These are phyloP conservation scores for Schizosaccharomyces pombe DNA, from an alignment of 805 yeast genomes.

Conservation along the genomic window DNA sequence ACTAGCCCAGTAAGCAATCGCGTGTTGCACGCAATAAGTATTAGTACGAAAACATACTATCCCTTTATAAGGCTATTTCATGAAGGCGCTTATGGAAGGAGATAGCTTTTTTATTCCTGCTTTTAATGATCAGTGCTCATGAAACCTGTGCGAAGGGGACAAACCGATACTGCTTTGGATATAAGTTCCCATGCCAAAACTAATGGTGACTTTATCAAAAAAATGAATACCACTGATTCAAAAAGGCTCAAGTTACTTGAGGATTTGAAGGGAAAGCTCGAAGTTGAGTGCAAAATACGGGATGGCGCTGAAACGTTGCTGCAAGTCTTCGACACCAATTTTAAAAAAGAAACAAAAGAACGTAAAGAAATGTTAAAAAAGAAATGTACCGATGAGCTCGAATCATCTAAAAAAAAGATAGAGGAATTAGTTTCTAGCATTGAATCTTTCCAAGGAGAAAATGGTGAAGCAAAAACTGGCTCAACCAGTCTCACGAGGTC, in stretches of 20 bases:
- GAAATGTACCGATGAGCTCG: conserved; percentile 13
- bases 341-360: conserved; percentile 3
- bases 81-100: not conserved
- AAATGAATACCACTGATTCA: not conserved
- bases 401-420: conserved; percentile 14
- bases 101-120: not conserved
- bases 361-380: not conserved
- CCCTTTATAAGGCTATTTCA: no score
- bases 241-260: not conserved
- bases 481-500: no score
- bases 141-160: not conserved
- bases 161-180: not conserved
- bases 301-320: conserved; percentile 19
- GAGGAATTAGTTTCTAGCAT: conserved; percentile 11
- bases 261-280: conserved; percentile 11
- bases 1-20: no score
- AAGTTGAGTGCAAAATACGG: conserved; percentile 17
- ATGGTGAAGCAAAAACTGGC: no score
- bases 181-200: no score
- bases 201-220: not conserved
- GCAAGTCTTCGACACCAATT: conserved; percentile 12
- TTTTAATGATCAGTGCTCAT: not conserved
- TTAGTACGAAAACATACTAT: no score
- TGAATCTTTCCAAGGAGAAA: conserved; percentile 5
- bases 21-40: no score